Evolutionary conservation across 2,329 filamentous ascomycete species (phyloP), one percentile per base, ranked within the genome.

Genomic region (Myriosclerotinia curreyana): DNA sequence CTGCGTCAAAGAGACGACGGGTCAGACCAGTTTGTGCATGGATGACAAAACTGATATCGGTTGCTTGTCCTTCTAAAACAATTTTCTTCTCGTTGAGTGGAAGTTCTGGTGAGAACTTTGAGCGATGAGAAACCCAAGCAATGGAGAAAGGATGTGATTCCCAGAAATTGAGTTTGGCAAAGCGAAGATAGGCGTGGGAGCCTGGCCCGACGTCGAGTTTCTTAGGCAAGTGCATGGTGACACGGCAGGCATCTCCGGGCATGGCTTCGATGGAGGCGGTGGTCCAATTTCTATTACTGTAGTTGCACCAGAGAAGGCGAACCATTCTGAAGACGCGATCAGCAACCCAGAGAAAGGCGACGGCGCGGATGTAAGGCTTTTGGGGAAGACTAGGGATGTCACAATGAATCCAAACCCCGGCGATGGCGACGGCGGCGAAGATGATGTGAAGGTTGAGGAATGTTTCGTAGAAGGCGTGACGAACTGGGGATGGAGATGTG

Each of bases 381-480:
- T 91, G 86, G 17, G 84, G 76, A 40, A 92, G 79, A 5, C 80
- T 76, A 36, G 91, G 84, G 12, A 90, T 79, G 52, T 85, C 81
- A 71, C 91, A 86, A 79, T 98, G 95, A 46, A 93, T 79, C 83
- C 88, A 95, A 11, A 93, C 86, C 71, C 87, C 88, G 64, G 84
- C 80, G 59, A 97, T 83, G 55, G 81, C 79, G 62, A 91, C 74
- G 44, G 88, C 76, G 48, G 88, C 92, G 59, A 96, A 79, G 46
- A 90, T 76, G 70, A 96, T 92, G 78, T 98, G 95, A 38, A 89
- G 77, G 74, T 90, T 91, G 71, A 98, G 83, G 79, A 99, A 99
- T 0, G 92, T 96, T 79, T 99, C 95, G 79, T 99, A 99, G 75
- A 96, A 97, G 48, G 93, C 92, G 76, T 97, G 94, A 66, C 95